Evolutionary conservation across 345 rosid genomes (phyloP).

Genomic region (Trapa incisa): DNA sequence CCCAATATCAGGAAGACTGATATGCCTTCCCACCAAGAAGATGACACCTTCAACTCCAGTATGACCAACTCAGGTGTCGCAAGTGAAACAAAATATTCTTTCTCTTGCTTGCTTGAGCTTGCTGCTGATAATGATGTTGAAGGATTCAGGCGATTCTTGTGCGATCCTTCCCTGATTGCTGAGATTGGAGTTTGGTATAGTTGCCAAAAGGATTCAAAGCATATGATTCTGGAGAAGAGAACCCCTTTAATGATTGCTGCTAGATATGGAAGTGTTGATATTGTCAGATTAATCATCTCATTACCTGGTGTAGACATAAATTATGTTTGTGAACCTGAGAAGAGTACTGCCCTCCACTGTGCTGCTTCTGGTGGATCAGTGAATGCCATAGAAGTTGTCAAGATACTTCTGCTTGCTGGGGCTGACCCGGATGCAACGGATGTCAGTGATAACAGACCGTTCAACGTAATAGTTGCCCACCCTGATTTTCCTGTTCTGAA

Average conservation of each 20-base stretch:
- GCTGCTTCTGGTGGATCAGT: slow-evolving; percentile 65
- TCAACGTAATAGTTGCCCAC: slow-evolving; percentile 31
- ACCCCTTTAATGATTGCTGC: slow-evolving; percentile 87
- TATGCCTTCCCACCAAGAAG: not conserved
- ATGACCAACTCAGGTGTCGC: not conserved
- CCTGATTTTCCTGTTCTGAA: slow-evolving; percentile 11
- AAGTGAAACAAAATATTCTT: slow-evolving; percentile 7
- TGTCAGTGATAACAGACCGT: slow-evolving; percentile 47
- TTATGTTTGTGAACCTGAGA: slow-evolving; percentile 52
- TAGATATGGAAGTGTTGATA: slow-evolving; percentile 67
- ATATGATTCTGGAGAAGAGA: slow-evolving; percentile 64
- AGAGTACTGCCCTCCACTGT: slow-evolving; percentile 73
- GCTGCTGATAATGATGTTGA: slow-evolving; percentile 60
- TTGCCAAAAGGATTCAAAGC: slow-evolving; percentile 40
- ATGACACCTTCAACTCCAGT: not conserved
- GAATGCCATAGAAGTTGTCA: slow-evolving; percentile 43
- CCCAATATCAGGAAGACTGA: not conserved
- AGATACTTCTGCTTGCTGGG: slow-evolving; percentile 45
- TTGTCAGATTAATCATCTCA: slow-evolving; percentile 39
- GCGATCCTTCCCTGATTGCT: slow-evolving; percentile 44
- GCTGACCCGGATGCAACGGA: slow-evolving; percentile 52
- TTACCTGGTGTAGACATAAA: slow-evolving; percentile 49
- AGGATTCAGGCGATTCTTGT: slow-evolving; percentile 43
- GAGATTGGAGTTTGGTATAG: slow-evolving; percentile 69
- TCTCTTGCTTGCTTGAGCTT: slow-evolving; percentile 49